These are phyloP conservation scores for Ramaria rubella DNA, from an alignment of 768 basidiomycete genomes.

Conservation along the genomic window DNA sequence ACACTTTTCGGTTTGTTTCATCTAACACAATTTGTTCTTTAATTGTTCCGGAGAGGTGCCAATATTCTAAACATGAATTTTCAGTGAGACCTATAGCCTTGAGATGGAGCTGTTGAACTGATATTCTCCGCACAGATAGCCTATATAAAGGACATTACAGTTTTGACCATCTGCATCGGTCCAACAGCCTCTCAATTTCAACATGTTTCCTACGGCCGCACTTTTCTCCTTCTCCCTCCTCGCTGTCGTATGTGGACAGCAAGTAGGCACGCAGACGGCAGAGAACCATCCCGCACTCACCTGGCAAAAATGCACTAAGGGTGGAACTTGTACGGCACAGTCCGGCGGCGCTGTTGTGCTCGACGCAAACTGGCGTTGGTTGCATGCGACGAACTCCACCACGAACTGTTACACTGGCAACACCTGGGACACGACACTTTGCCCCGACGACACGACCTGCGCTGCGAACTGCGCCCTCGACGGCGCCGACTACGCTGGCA, in stretches of 20 bases:
- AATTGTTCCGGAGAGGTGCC: too few species aligned
- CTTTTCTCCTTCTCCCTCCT: constrained; percentile 34
- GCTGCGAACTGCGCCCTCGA: constrained; percentile 30
- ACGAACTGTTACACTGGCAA: constrained; percentile 34
- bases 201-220: constrained; percentile 35
- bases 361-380: constrained; percentile 52
- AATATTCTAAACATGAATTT: too few species aligned
- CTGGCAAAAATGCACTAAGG: constrained; percentile 29
- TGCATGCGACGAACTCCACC: constrained; percentile 24
- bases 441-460: constrained; percentile 27
- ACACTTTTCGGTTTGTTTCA: too few species aligned
- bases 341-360: constrained; percentile 32
- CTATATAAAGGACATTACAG: too few species aligned
- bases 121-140: too few species aligned
- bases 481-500: constrained; percentile 40
- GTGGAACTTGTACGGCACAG: constrained; percentile 10
- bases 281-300: constrained; percentile 45
- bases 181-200: constrained; percentile 19
- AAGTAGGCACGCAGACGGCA: constrained; percentile 40
- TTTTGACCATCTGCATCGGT: too few species aligned
- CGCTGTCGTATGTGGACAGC: constrained; percentile 42
- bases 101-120: too few species aligned
- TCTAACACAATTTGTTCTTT: too few species aligned
- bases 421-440: constrained; percentile 27
- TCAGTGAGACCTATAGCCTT: too few species aligned